phyloP scores from a whole-genome alignment of 371 early-diverging fungal genomes.

The Coemansia sp. region DNA sequence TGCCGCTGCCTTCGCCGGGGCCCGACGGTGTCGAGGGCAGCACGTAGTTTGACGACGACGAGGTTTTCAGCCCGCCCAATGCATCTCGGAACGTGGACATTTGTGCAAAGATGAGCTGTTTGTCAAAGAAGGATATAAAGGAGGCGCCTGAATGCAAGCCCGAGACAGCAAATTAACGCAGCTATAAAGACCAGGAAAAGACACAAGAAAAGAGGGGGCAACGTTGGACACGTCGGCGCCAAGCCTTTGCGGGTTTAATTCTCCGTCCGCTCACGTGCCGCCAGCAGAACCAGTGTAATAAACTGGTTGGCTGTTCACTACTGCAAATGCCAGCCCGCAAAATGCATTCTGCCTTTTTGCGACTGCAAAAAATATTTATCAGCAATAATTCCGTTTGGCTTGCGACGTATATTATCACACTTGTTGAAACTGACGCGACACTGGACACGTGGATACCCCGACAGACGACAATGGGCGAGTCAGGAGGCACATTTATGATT shows the following conservation, averaged over 20 bases:
- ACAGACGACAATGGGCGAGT: constrained; percentile 4
- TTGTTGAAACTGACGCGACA: background rate
- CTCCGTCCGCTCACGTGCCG: too few relatives aligned
- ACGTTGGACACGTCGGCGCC: too few relatives aligned
- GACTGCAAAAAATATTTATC: background rate
- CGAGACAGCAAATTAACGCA: background rate
- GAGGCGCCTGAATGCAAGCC: background rate
- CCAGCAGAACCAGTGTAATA: too few relatives aligned
- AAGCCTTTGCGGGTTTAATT: too few relatives aligned
- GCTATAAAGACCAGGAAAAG: too few relatives aligned
- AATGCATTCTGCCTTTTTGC: background rate
- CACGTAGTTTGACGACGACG: constrained; percentile 36
- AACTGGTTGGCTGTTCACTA: too few relatives aligned
- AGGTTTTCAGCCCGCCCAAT: constrained; percentile 45
- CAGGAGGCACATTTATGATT: constrained; percentile 53
- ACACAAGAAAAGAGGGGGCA: too few relatives aligned
- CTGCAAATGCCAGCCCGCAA: background rate
- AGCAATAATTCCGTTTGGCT: too few relatives aligned
- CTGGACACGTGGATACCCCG: too few relatives aligned
- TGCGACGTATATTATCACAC: background rate
- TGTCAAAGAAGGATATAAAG: background rate
- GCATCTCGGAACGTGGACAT: constrained; percentile 47
- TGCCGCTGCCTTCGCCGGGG: constrained; percentile 14
- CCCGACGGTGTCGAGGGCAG: constrained; percentile 24
- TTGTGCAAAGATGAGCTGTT: background rate